Evolutionary conservation across 2,329 filamentous ascomycete genomes (phyloP).

Genomic region (Nothophaeocryptopus gaeumannii): DNA sequence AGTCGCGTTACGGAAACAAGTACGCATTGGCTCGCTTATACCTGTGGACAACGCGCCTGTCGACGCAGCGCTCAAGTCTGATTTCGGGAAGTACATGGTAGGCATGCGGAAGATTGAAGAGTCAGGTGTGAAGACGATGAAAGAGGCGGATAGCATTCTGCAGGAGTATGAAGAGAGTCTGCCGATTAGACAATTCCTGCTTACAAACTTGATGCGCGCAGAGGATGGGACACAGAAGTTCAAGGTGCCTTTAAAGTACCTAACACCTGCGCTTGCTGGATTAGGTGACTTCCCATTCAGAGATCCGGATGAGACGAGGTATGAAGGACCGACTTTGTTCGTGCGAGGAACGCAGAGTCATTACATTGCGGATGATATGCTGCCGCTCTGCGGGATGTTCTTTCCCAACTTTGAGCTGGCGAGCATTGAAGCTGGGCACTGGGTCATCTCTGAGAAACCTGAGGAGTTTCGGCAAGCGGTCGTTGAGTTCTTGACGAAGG

Average conservation of each 20-base stretch:
- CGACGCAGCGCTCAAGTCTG: conserved; percentile 68
- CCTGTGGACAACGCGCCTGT: conserved; percentile 91
- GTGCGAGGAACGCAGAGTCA: conserved; percentile 72
- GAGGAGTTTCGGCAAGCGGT: conserved; percentile 70
- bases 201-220: conserved; percentile 72
- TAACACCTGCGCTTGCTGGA: conserved; percentile 66
- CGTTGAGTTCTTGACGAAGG: conserved; percentile 60
- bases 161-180: conserved; percentile 70
- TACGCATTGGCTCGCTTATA: conserved; percentile 67
- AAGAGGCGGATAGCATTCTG: conserved; percentile 78
- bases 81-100: conserved; percentile 76
- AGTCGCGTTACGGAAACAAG: conserved; percentile 69
- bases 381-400: conserved; percentile 77
- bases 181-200: conserved; percentile 81
- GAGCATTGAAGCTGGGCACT: conserved; percentile 78
- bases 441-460: conserved; percentile 86
- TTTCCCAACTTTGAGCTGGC: conserved; percentile 73
- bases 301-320: conserved; percentile 65
- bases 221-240: conserved; percentile 63
- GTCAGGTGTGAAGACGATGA: conserved; percentile 63
- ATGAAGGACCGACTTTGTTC: conserved; percentile 75
- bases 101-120: conserved; percentile 81
- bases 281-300: conserved; percentile 89
- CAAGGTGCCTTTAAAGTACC: conserved; percentile 70
- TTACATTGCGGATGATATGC: conserved; percentile 76